Evolutionary conservation across 1,284 basidiomycete species (phyloP).

Genomic region (Pascua sp.): DNA sequence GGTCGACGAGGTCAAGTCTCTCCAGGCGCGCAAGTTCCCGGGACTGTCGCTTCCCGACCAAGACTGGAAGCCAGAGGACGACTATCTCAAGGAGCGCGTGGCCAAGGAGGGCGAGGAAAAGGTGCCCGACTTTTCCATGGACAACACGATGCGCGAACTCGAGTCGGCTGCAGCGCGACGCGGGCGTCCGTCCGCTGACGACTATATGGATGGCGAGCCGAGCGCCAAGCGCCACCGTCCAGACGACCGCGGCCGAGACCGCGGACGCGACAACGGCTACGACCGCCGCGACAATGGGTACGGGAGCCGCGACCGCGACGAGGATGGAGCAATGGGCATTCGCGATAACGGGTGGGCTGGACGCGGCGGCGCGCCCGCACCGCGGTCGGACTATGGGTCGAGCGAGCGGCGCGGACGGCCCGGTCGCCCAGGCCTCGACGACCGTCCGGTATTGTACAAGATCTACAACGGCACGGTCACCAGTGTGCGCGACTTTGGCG

Average conservation of each 20-base stretch:
- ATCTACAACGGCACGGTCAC: conserved; percentile 87
- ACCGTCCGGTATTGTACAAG: conserved; percentile 85
- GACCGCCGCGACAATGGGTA: conserved; percentile 46
- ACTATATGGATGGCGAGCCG: conserved; percentile 51
- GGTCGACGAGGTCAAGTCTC: conserved; percentile 61
- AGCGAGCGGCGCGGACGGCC: conserved; percentile 36
- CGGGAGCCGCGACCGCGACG: conserved; percentile 17
- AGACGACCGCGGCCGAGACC: conserved; percentile 51
- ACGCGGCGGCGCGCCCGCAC: conserved; percentile 10
- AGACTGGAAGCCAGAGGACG: conserved; percentile 53
- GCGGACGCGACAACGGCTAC: conserved; percentile 46
- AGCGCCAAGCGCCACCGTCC: conserved; percentile 60
- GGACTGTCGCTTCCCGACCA: conserved; percentile 82
- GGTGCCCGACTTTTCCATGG: conserved; percentile 54
- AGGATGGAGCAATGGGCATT: conserved; percentile 6
- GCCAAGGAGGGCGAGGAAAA: conserved; percentile 59
- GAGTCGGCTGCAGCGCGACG: conserved; percentile 61
- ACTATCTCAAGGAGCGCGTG: conserved; percentile 52
- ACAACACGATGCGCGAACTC: conserved; percentile 77
- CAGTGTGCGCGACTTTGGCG: conserved; percentile 90
- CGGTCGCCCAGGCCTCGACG: conserved; percentile 60
- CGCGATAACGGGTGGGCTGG: conserved; percentile 29
- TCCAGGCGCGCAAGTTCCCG: conserved; percentile 81
- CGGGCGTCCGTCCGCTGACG: conserved; percentile 51
- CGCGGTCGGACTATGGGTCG: conserved; percentile 7